These are phyloP conservation scores for Mixia osmundae DNA, from an alignment of 1,284 basidiomycete genomes.

Conservation along the genomic window DNA sequence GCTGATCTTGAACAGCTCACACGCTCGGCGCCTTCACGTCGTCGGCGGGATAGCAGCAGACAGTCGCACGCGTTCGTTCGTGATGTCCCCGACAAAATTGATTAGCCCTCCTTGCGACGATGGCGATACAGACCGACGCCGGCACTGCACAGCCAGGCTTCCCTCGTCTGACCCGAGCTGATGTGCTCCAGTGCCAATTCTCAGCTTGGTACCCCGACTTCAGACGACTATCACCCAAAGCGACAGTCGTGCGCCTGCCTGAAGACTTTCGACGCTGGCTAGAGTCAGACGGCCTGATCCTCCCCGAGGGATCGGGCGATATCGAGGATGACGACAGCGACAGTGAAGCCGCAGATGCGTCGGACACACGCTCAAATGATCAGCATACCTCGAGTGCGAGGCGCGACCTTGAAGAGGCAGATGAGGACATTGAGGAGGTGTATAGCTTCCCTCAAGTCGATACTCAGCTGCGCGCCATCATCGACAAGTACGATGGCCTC, in stretches of 20 bases:
- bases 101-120: no score
- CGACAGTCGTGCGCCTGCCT: slow-evolving; percentile 48
- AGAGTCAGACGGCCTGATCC: slow-evolving; percentile 49
- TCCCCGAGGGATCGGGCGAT: slow-evolving; percentile 38
- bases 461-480: slow-evolving; percentile 38
- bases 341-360: slow-evolving; percentile 23
- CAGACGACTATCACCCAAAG: slow-evolving; percentile 42
- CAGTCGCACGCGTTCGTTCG: no score
- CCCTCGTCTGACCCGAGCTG: slow-evolving; percentile 29
- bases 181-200: slow-evolving; percentile 54
- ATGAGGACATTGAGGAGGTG: no score
- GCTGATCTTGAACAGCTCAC: no score
- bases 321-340: slow-evolving; percentile 24
- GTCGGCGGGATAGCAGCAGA: no score
- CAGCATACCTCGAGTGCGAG: no score
- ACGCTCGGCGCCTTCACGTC: no score
- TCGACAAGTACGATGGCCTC: slow-evolving; percentile 51
- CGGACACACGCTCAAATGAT: no score
- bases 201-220: slow-evolving; percentile 70
- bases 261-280: slow-evolving; percentile 46
- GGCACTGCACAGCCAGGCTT: no score
- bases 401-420: no score
- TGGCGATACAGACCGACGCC: no score
- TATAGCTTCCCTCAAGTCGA: slow-evolving; percentile 52
- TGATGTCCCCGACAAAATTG: no score